These are phyloP conservation scores for Lanmaoa rubissima DNA, from an alignment of 768 basidiomycete genomes.

Conservation along the genomic window DNA sequence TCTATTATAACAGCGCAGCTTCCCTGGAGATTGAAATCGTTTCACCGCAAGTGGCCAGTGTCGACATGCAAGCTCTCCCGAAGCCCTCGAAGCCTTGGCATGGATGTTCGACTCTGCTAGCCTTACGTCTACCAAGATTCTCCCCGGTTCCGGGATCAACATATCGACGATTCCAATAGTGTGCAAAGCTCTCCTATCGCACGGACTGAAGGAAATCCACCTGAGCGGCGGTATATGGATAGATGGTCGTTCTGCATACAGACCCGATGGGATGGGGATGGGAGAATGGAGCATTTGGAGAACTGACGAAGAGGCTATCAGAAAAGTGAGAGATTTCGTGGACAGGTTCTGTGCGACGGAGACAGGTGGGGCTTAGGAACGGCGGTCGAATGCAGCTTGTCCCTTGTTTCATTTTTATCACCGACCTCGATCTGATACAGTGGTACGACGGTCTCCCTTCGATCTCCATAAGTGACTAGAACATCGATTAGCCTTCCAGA, in stretches of 20 bases:
- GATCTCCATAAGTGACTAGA: not conserved
- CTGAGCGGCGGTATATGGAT: constrained; percentile 71
- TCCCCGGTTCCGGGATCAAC: constrained; percentile 80
- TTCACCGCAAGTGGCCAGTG: constrained; percentile 50
- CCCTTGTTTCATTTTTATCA: not conserved
- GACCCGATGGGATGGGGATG: constrained; percentile 66
- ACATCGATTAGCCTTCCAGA: no score
- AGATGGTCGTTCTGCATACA: constrained; percentile 49
- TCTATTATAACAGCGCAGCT: not conserved
- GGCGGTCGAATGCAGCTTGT: not conserved
- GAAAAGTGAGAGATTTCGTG: constrained; percentile 48
- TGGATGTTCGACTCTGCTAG: constrained; percentile 35
- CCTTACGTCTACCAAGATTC: constrained; percentile 35
- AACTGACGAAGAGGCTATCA: constrained; percentile 52
- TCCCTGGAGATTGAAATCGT: not conserved
- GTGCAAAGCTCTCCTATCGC: constrained; percentile 48
- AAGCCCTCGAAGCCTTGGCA: constrained; percentile 42
- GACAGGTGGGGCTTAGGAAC: not conserved
- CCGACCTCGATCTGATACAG: not conserved
- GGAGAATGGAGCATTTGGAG: constrained; percentile 73
- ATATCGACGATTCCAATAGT: constrained; percentile 48
- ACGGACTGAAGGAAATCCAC: constrained; percentile 68
- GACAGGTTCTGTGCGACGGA: constrained; percentile 28
- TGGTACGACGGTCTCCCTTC: not conserved
- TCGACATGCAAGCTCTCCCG: constrained; percentile 34